Evolutionary conservation across 1,139 yeast genomes (phyloP), one percentile per base, ranked within the genome.

Genomic region (Scheffersomyces titani): DNA sequence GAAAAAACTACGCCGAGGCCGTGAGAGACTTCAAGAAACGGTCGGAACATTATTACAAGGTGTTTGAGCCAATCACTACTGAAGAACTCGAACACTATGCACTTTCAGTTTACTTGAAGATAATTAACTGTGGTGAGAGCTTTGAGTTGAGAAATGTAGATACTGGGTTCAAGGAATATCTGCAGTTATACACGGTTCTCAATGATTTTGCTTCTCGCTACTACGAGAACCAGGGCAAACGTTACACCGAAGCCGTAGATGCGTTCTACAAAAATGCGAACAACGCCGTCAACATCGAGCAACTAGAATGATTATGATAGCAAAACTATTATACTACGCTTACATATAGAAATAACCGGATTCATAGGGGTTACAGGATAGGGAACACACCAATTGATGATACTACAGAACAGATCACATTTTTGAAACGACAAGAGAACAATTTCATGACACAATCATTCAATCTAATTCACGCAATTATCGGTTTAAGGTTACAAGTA

Each of bases 11-110:
- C 61, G 76, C 76, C 44, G 66, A 69, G 18, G 86, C 92, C 5
- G 79, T 87, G n/a, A 62, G 71, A 9, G 92, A 88, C 71, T 88
- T 88, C 65, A 78, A 86, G 51, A 73, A 76, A 56, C 76, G 93
- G 59, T 74, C 87, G n/a, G 71, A 75, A 47, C 81, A 82, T 61
- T 88, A 88, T 67, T 74, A 75, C 55, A 69, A 74, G 50, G 82
- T 83, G n/a, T 88, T 85, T 66, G 83, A 86, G 61, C 86, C 85
- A 6, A 78, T 88, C 20, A 75, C 83, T 1, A 60, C 65, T 16
- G 71, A 71, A 2, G 92, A 88, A 69, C 72, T 87, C 53, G 61
- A 68, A 11, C 51, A 56, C 3, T 74, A 79, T 57, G 69, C 69
- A 11, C 56, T 70, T 22, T 59, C 66, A 3, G 61, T 69, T 62